Conservation (phyloP, 169 alveolate species). For the Ophryocystis elektroscirrha region DNA sequence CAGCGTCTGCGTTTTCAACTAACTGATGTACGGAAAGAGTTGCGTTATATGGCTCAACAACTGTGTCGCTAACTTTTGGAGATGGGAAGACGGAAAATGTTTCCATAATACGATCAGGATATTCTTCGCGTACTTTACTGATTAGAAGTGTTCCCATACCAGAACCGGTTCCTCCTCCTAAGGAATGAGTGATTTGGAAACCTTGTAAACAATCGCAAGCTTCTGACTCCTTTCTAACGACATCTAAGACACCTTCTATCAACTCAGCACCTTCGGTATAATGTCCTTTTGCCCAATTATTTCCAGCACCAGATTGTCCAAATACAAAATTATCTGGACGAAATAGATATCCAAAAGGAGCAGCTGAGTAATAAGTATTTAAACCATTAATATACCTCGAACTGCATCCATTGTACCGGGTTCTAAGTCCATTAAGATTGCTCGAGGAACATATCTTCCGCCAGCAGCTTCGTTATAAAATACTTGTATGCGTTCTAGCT, state of each 20-base stretch:
- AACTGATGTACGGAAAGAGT: slow-evolving; percentile 86
- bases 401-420: slow-evolving; percentile 97
- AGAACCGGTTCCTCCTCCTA: slow-evolving; percentile 98
- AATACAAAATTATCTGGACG: slow-evolving; percentile 93
- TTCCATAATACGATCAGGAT: slow-evolving; percentile 92
- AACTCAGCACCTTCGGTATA: slow-evolving; percentile 97
- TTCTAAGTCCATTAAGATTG: slow-evolving; percentile 87
- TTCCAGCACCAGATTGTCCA: slow-evolving; percentile 98
- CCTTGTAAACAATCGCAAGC: slow-evolving; percentile 95
- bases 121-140: slow-evolving; percentile 88
- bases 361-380: slow-evolving; percentile 32
- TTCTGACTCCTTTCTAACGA: slow-evolving; percentile 93
- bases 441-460: slow-evolving; percentile 93
- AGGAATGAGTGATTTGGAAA: slow-evolving; percentile 84
- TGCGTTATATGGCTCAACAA: slow-evolving; percentile 94
- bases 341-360: slow-evolving; percentile 85
- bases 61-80: slow-evolving; percentile 94
- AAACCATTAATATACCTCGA: slow-evolving; percentile 20
- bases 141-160: slow-evolving; percentile 94
- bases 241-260: slow-evolving; percentile 88
- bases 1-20: slow-evolving; percentile 90
- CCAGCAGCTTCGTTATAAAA: slow-evolving; percentile 91
- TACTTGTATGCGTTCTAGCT: slow-evolving; percentile 74
- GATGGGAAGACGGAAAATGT: slow-evolving; percentile 93
- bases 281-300: slow-evolving; percentile 96